phyloP scores from a whole-genome alignment of 2,329 filamentous ascomycete genomes.

The Arthrobotrys conoides region DNA sequence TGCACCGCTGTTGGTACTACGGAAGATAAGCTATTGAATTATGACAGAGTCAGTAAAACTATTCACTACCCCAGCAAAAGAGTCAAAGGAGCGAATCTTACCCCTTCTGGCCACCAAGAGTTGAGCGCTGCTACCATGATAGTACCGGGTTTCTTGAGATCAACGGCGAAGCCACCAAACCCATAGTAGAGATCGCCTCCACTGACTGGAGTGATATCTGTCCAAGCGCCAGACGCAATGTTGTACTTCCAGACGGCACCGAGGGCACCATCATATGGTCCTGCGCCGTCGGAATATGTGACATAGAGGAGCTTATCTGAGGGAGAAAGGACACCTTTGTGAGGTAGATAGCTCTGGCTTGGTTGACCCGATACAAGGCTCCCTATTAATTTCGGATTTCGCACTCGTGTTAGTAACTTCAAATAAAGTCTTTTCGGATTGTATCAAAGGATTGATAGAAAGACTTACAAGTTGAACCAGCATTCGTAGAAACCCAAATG shows the following conservation, averaged over 20 bases:
- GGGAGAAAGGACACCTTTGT: constrained; percentile 72
- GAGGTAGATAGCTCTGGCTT: constrained; percentile 70
- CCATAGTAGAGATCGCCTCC: constrained; percentile 69
- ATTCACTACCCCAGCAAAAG: not conserved
- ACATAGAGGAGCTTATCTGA: constrained; percentile 72
- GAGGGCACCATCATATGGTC: constrained; percentile 73
- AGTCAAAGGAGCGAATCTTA: constrained; percentile 65
- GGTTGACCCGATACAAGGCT: constrained; percentile 70
- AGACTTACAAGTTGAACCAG: constrained; percentile 70
- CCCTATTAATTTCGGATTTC: constrained; percentile 63
- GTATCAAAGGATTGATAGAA: not conserved
- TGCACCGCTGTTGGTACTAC: constrained; percentile 70
- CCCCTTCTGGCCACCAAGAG: constrained; percentile 74
- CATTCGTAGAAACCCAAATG: constrained; percentile 73
- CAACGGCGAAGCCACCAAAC: constrained; percentile 73
- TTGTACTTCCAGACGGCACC: constrained; percentile 74
- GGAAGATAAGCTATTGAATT: constrained; percentile 50
- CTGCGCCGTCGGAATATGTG: constrained; percentile 72
- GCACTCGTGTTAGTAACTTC: not conserved
- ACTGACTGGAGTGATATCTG: constrained; percentile 71
- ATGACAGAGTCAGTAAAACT: not conserved
- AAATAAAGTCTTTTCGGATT: not conserved
- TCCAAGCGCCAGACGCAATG: constrained; percentile 70
- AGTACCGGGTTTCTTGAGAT: constrained; percentile 72
- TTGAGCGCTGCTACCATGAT: constrained; percentile 74